These are phyloP conservation scores for Vitis riparia DNA, from an alignment of 164 flowering plant genomes.

Conservation along the genomic window DNA sequence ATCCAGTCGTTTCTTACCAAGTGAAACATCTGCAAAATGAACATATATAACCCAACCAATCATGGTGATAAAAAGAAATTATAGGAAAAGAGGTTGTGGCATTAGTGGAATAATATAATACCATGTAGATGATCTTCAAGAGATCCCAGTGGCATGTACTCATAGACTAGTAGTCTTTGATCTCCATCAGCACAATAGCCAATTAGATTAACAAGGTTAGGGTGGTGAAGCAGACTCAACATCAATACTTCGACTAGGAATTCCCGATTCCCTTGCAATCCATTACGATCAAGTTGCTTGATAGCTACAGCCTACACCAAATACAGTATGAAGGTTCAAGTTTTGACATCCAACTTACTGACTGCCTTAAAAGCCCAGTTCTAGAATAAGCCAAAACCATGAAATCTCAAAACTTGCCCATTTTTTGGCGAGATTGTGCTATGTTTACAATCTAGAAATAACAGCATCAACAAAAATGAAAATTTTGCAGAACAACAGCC, in stretches of 20 bases:
- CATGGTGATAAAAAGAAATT: not conserved
- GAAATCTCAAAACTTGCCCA: not conserved
- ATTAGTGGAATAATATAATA: not conserved
- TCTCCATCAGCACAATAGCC: constrained; percentile 52
- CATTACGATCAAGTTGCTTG: constrained; percentile 43
- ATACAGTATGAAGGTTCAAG: constrained; percentile 1
- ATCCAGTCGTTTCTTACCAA: constrained; percentile 29
- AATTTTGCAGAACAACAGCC: not conserved
- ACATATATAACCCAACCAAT: not conserved
- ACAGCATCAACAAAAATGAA: not conserved
- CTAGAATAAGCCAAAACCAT: not conserved
- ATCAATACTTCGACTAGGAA: constrained; percentile 43
- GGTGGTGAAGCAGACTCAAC: constrained; percentile 42
- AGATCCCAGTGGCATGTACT: constrained; percentile 42
- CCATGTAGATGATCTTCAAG: constrained; percentile 46
- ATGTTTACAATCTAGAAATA: not conserved
- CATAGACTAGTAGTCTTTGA: constrained; percentile 44
- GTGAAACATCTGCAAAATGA: constrained; percentile 27
- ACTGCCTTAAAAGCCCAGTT: not conserved
- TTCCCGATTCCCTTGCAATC: constrained; percentile 44
- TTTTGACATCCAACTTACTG: not conserved
- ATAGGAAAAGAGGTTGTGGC: too few species aligned
- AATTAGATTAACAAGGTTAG: constrained; percentile 39
- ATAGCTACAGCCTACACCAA: constrained; percentile 32
- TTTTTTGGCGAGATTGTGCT: not conserved